Base-by-base conservation (phyloP, 306 rosid genomes). In the Vigna angularis region DNA sequence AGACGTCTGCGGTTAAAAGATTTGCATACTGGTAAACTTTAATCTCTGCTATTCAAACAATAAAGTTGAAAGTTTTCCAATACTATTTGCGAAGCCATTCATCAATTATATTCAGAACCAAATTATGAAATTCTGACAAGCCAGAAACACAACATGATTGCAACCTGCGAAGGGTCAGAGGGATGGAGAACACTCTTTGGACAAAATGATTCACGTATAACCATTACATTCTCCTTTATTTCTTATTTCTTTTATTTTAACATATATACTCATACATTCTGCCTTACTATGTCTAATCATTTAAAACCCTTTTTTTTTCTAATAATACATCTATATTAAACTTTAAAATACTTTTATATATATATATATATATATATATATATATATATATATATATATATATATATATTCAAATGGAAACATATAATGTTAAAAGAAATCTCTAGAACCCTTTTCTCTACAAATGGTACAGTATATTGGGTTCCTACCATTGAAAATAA, bases 401-500 rank as follows among this genome's bases (percentile, higher is more conserved):
- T 4, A 32, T 5, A 4, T 32, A 34, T 32, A 0, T 52, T 61
- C 9, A 32, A 24, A 45, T 53, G 34, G 16, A 40, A 62, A 66
- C 24, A 13, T 77, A 66, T 72, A 58, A 32, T 40, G 12, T 1
- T 61, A 30, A 74, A 40, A 58, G 61, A 40, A 73, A 50, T 45
- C 66, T 45, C 72, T 65, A 5, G 11, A 77, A 73, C 38, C 26
- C 61, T 24, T 76, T 40, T 76, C 57, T 65, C 20, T 7, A 75
- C 49, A 53, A 42, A 49, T 14, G 26, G 51, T 78, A 81, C 79
- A 66, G 74, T 28, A 45, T 53, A 50, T 64, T 53, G 76, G 63
- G 76, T 32, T 47, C 66, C 71, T 83, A 90, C 93, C 90, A 93
- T 34, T 79, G 59, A 16, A 92, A 87, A 59, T 89, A 90, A 73